These are phyloP conservation scores for Acorus calamus DNA, from an alignment of 106 monocot genomes.

Conservation along the genomic window DNA sequence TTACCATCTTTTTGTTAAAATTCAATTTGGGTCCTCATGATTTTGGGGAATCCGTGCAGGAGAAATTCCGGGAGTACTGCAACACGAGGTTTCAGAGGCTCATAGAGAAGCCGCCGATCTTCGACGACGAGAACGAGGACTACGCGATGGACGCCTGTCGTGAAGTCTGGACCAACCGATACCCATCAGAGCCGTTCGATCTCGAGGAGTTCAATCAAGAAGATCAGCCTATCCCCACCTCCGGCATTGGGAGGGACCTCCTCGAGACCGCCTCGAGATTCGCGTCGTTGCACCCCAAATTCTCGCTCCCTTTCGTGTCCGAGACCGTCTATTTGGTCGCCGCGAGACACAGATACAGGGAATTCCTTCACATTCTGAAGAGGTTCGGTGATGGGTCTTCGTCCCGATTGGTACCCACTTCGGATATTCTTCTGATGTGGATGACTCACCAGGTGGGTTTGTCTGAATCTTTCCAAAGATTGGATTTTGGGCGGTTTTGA, in stretches of 20 bases:
- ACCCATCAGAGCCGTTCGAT: constrained; percentile 86
- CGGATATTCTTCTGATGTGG: constrained; percentile 85
- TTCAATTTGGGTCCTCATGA: neutral
- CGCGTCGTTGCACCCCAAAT: constrained; percentile 17
- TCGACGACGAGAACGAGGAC: constrained; percentile 82
- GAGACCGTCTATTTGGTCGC: constrained; percentile 81
- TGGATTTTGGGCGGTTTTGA: neutral
- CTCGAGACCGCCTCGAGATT: constrained; percentile 16
- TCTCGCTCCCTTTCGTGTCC: constrained; percentile 41
- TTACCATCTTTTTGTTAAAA: neutral
- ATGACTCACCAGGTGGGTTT: constrained; percentile 58
- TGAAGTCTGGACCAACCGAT: constrained; percentile 53
- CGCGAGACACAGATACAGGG: constrained; percentile 52
- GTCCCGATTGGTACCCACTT: constrained; percentile 49
- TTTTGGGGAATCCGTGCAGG: constrained; percentile 13
- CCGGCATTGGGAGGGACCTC: constrained; percentile 12
- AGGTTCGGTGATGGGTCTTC: constrained; percentile 4
- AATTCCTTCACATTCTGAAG: constrained; percentile 41
- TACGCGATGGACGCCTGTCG: constrained; percentile 52
- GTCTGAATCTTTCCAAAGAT: neutral
- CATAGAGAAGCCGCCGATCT: constrained; percentile 59
- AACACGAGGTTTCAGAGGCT: constrained; percentile 51
- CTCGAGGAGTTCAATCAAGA: constrained; percentile 16
- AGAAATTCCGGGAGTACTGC: constrained; percentile 59
- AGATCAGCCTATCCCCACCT: neutral